These are phyloP conservation scores for Ophiosphaerella narmari DNA, from an alignment of 2,329 filamentous ascomycete genomes.

Conservation along the genomic window DNA sequence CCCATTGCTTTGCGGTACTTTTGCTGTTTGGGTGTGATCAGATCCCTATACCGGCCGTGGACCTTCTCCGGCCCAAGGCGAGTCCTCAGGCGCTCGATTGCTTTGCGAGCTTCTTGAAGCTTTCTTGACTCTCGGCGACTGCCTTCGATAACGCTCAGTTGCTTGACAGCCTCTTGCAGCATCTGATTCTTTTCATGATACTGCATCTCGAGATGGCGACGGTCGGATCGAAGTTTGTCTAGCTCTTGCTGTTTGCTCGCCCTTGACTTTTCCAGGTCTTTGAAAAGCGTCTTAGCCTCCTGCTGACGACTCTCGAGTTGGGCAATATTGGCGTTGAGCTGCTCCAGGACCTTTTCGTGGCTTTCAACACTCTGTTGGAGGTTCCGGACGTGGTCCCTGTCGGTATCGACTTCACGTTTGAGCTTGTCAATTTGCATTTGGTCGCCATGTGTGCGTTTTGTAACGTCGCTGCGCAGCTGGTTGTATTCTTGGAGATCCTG, in stretches of 20 bases:
- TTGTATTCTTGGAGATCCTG: slow-evolving; percentile 90
- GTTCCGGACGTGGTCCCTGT: slow-evolving; percentile 87
- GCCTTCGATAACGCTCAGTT: slow-evolving; percentile 82
- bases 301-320: slow-evolving; percentile 71
- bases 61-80: slow-evolving; percentile 79
- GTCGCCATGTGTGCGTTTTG: slow-evolving; percentile 78
- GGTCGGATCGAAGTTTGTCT: slow-evolving; percentile 60
- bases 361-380: slow-evolving; percentile 86
- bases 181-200: slow-evolving; percentile 92
- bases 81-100: slow-evolving; percentile 82
- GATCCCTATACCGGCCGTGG: slow-evolving; percentile 83
- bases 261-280: slow-evolving; percentile 75
- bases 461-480: slow-evolving; percentile 79
- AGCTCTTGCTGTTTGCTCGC: slow-evolving; percentile 88
- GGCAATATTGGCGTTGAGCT: slow-evolving; percentile 71
- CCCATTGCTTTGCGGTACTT: slow-evolving; percentile 94
- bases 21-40: slow-evolving; percentile 96
- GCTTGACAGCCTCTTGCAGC: slow-evolving; percentile 77
- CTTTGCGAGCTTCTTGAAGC: slow-evolving; percentile 78
- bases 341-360: slow-evolving; percentile 73
- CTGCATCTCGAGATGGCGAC: slow-evolving; percentile 67
- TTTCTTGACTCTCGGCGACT: slow-evolving; percentile 83
- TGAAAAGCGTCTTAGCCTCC: slow-evolving; percentile 65
- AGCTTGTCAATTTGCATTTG: slow-evolving; percentile 84
- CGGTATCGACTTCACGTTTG: slow-evolving; percentile 85